Percentiles rank a stretch among this genome's conserved stretches.
Evolutionary conservation across 805 yeast species (phyloP).

Genomic region (Lipomyces sp.): DNA sequence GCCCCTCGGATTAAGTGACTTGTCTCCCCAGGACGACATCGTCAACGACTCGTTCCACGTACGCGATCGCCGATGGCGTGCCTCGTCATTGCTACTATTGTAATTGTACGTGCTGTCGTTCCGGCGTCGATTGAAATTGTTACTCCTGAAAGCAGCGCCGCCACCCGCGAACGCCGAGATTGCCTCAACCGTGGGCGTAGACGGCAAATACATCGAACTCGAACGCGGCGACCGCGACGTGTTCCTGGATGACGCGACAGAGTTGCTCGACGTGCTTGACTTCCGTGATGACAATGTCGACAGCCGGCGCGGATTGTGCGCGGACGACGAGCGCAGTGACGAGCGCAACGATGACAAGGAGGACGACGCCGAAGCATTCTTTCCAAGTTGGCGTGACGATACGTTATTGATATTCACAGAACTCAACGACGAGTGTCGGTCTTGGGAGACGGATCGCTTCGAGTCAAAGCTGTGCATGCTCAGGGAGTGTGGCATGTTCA

Average conservation of each 20-base stretch:
- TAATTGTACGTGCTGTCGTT: too few species aligned
- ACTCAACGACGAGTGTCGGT: constrained; percentile 20
- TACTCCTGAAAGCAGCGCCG: too few species aligned
- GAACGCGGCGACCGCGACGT: constrained; percentile 24
- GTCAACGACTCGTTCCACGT: too few species aligned
- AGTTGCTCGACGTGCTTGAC: constrained; percentile 28
- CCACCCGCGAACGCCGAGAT: too few species aligned
- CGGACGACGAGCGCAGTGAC: neutral
- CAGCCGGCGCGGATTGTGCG: neutral
- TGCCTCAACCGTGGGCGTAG: constrained; percentile 11
- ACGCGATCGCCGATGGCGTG: too few species aligned
- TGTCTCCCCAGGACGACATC: too few species aligned
- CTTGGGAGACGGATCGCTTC: constrained; percentile 17
- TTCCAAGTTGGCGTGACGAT: constrained; percentile 14
- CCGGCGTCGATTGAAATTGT: too few species aligned
- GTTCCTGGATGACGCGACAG: constrained; percentile 17
- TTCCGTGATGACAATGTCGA: constrained; percentile 12
- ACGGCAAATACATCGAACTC: constrained; percentile 4
- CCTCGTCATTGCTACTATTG: too few species aligned
- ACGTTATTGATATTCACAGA: constrained; percentile 1
- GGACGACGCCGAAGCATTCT: constrained; percentile 26
- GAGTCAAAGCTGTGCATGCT: constrained; percentile 16
- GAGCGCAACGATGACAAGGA: constrained; percentile 27
- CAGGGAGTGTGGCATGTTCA: constrained; percentile 1
- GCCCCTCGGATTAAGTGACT: too few species aligned